Base-by-base conservation (phyloP, 2,329 filamentous ascomycete species). In the Paradendryphiella salina region DNA sequence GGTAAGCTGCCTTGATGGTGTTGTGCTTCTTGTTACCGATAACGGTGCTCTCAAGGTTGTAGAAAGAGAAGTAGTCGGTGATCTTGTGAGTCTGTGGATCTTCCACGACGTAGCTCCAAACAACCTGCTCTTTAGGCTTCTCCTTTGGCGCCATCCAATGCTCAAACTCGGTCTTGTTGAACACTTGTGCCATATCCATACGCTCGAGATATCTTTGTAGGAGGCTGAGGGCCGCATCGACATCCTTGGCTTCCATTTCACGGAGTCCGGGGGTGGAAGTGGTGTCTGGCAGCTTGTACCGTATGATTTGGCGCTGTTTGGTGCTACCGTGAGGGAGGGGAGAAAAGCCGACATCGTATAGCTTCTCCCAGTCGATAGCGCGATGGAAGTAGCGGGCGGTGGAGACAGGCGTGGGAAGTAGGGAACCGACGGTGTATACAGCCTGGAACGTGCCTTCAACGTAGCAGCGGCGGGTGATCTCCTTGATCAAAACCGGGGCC, bases 41-140 rank as follows among this genome's bases (percentile, higher is more conserved):
- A 51, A 96, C 88, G 1, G 90, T 94, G 13, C 91, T 96, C 72
- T 96, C 91, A 28, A 99, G 86, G 69, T 85, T 86, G 80, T 97
- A 99, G 77, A 97, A 99, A 31, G 91, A 96, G 77, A 96, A 88
- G 77, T 96, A 96, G 75, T 99, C 94, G 31, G 90, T 96, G 67
- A 99, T 89, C 64, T 90, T 90, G 56, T 88, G 83, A 42, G 86
- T 85, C 38, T 84, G 63, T 0, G 80, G 75, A 45, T 87, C 82
- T 70, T 83, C 93, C 11, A 96, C 90, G 8, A 99, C 93, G 61
- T 95, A 97, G 2, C 87, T 86, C 89, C 90, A 99, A 11, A 97
- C 86, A 7, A 96, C 91, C 72, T 92, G 89, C 67, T 96, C 73
- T 41, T 71, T 67, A 0, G 65, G 63, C 20, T 64, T 62, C 46